phyloP scores from a whole-genome alignment of 352 stramenopile genomes.

The Pythium monospermum region DNA sequence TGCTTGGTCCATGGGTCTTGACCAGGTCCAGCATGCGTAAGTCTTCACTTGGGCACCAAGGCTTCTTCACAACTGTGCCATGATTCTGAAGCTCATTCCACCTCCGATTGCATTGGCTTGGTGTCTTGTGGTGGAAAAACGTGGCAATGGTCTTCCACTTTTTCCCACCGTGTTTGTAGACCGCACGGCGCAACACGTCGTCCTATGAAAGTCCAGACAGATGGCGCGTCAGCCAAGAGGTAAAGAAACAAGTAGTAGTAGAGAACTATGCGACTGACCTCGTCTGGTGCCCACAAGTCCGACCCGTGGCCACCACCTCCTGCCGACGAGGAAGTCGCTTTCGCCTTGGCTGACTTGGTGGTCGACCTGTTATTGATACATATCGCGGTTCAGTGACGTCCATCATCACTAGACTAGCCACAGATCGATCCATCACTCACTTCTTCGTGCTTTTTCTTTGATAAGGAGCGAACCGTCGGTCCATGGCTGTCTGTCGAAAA shows the following conservation, averaged over 20 bases:
- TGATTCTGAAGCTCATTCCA: slow-evolving; percentile 73
- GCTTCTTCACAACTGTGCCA: slow-evolving; percentile 54
- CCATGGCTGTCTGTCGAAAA: slow-evolving; percentile 18
- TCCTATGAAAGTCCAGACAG: no score
- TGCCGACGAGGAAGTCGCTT: neutral
- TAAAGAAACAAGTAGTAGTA: no score
- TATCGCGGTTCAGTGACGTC: no score
- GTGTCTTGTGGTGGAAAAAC: slow-evolving; percentile 38
- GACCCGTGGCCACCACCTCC: neutral
- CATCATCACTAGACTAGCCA: slow-evolving; percentile 10
- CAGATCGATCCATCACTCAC: slow-evolving; percentile 26
- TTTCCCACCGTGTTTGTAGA: slow-evolving; percentile 71
- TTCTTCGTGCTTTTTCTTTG: slow-evolving; percentile 23
- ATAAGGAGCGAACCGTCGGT: slow-evolving; percentile 24
- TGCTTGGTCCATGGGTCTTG: slow-evolving; percentile 43
- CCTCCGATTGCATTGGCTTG: slow-evolving; percentile 51
- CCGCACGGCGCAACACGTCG: slow-evolving; percentile 53
- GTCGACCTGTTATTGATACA: neutral
- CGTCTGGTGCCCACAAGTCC: slow-evolving; percentile 33
- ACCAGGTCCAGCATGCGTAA: slow-evolving; percentile 58
- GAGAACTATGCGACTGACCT: slow-evolving; percentile 38
- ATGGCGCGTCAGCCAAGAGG: no score
- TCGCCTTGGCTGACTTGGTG: no score
- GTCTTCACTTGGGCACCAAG: slow-evolving; percentile 64
- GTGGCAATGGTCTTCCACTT: slow-evolving; percentile 73